A percentile compares a stretch with the other conserved stretches of the same genome.
Conservation (phyloP, 768 basidiomycete species). For the Brasilioporus rufonigricans region DNA sequence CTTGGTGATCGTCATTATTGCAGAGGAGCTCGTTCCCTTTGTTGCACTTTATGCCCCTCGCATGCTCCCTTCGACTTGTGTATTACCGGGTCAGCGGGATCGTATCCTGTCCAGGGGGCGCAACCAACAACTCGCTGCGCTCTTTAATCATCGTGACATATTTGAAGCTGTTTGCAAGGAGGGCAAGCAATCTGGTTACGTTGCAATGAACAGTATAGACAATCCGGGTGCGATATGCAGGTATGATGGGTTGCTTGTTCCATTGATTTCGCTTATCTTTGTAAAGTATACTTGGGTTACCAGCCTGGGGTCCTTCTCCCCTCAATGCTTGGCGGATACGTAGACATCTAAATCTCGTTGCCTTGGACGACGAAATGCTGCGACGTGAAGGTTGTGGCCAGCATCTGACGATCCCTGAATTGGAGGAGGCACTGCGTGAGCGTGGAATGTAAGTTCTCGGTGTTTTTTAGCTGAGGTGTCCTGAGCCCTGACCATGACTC, state of each 20-base stretch:
- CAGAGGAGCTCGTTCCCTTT: slow-evolving; percentile 82
- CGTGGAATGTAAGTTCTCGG: slow-evolving; percentile 66
- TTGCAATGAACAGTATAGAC: slow-evolving; percentile 8
- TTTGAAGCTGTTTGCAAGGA: slow-evolving; percentile 37
- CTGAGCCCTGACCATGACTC: slow-evolving; percentile 26
- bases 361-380: slow-evolving; percentile 64
- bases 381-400: slow-evolving; percentile 44
- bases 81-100: slow-evolving; percentile 76
- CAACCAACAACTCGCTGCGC: slow-evolving; percentile 43
- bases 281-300: slow-evolving; percentile 40
- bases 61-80: slow-evolving; percentile 83
- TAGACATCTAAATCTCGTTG: slow-evolving; percentile 39
- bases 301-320: slow-evolving; percentile 37
- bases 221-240: slow-evolving; percentile 50
- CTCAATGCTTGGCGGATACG: slow-evolving; percentile 36
- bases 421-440: slow-evolving; percentile 67
- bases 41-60: slow-evolving; percentile 83
- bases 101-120: slow-evolving; percentile 55
- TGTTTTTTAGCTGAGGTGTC: background rate
- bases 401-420: slow-evolving; percentile 49
- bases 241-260: slow-evolving; percentile 37
- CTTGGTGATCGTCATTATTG: slow-evolving; percentile 63
- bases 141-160: slow-evolving; percentile 35
- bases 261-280: slow-evolving; percentile 13
- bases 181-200: slow-evolving; percentile 31